Conservation (phyloP, 345 rosid genomes). For the Lumnitzera littorea region DNA sequence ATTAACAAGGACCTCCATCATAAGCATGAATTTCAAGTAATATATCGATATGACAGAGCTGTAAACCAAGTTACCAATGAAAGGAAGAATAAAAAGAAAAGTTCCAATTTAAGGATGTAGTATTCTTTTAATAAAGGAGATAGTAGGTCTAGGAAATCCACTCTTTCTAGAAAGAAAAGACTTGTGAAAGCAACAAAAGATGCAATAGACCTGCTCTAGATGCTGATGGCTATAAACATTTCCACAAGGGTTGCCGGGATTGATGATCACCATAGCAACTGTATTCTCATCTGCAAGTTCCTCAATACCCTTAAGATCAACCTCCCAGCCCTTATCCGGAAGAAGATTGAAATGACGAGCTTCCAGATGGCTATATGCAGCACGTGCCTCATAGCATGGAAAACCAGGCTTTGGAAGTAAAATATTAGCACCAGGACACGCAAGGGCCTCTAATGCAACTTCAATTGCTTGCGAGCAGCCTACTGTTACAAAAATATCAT, state of each 20-base stretch:
- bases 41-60: neutral
- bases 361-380: slow-evolving; percentile 24
- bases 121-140: neutral
- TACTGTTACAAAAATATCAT: slow-evolving; percentile 37
- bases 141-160: neutral
- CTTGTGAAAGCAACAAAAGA: neutral
- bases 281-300: slow-evolving; percentile 55
- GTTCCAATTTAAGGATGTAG: too few species aligned
- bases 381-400: slow-evolving; percentile 37
- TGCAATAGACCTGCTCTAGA: slow-evolving; percentile 33
- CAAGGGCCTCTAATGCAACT: slow-evolving; percentile 28
- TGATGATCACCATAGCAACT: slow-evolving; percentile 44
- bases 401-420: slow-evolving; percentile 37
- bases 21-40: neutral
- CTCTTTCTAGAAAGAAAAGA: neutral
- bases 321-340: slow-evolving; percentile 54
- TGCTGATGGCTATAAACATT: slow-evolving; percentile 39
- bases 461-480: slow-evolving; percentile 58
- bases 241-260: slow-evolving; percentile 45
- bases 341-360: slow-evolving; percentile 51
- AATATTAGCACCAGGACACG: slow-evolving; percentile 49
- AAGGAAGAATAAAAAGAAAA: too few species aligned
- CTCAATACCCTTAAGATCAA: slow-evolving; percentile 44
- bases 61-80: too few species aligned
- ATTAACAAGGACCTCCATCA: too few species aligned